Conservation (phyloP, 192 early-diverging fungal genomes). For the Entophlyctis helioformis region DNA sequence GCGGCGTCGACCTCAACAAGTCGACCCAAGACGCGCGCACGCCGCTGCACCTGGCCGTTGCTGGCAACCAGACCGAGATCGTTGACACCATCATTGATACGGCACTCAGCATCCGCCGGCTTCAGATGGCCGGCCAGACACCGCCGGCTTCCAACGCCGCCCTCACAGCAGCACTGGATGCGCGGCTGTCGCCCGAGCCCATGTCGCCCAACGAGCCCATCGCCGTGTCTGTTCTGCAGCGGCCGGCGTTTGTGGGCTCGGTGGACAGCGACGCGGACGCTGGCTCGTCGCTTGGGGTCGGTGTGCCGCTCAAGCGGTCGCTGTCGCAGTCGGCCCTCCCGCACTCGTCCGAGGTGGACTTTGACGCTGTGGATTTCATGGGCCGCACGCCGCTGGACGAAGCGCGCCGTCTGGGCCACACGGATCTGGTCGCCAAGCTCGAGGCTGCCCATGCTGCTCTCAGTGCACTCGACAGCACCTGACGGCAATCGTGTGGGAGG, state of each 20-base stretch:
- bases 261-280: not conserved
- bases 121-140: not conserved
- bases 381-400: conserved; percentile 19
- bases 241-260: not conserved
- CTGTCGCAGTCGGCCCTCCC: not conserved
- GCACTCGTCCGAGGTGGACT: conserved; percentile 8
- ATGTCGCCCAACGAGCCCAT: not conserved
- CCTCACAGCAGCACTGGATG: no score
- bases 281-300: no score
- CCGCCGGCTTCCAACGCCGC: not conserved
- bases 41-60: conserved; percentile 49
- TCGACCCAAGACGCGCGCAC: conserved; percentile 50
- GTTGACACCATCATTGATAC: conserved; percentile 5
- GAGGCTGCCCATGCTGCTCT: no score
- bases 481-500: no score
- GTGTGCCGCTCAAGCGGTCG: not conserved
- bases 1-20: conserved; percentile 58
- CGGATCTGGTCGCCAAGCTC: no score
- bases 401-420: no score
- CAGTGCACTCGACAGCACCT: no score
- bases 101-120: not conserved
- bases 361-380: conserved; percentile 21
- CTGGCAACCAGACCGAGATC: not conserved
- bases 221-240: conserved; percentile 3
- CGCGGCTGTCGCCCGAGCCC: no score